phyloP scores from a whole-genome alignment of 176 grass and related monocot genomes.

The Canna indica region DNA sequence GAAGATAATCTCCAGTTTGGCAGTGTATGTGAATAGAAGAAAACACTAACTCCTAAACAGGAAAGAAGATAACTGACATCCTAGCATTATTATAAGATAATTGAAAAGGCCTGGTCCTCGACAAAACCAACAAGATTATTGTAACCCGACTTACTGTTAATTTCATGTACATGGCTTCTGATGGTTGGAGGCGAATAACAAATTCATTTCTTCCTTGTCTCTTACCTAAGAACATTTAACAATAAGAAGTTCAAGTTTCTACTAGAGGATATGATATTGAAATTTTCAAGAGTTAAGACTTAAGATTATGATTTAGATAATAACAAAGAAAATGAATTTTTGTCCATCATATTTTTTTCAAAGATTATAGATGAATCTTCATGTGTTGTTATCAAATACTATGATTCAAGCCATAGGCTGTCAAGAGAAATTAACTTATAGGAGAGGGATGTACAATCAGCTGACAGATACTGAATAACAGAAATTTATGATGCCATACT shows the following conservation, averaged over 20 bases:
- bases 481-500: constrained; percentile 30
- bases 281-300: no score
- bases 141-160: constrained; percentile 55
- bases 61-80: background rate
- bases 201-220: constrained; percentile 99
- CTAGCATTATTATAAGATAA: background rate
- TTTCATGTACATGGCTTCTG: constrained; percentile 99
- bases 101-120: background rate
- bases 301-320: no score
- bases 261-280: constrained; percentile 1
- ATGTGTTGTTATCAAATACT: no score
- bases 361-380: no score
- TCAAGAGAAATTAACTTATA: background rate
- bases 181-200: constrained; percentile 94
- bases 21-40: background rate
- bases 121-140: background rate
- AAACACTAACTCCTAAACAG: background rate
- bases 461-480: background rate
- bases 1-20: constrained; percentile 6
- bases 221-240: constrained; percentile 63
- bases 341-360: no score
- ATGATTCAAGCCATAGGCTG: background rate
- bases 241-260: constrained; percentile 10
- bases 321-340: no score
- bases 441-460: no score